Base-by-base conservation (phyloP, 2,329 filamentous ascomycete species). In the Leptographium wingfieldii region DNA sequence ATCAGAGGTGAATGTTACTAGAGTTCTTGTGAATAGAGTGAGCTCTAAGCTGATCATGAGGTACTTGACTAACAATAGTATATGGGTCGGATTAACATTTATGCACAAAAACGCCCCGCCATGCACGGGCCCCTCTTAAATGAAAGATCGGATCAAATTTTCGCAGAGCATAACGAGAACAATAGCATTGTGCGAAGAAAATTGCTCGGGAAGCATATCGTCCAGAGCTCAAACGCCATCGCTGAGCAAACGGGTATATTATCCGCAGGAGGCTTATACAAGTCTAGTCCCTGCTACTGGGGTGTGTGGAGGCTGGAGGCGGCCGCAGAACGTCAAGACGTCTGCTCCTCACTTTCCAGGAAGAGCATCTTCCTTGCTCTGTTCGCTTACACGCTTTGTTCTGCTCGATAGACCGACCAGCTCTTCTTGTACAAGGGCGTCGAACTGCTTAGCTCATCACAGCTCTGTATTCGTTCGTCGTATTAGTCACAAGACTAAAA, bases 401-500 rank as follows among this genome's bases (percentile, higher is more conserved):
- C 35, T 38, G 3, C 12, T 11, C n/a, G 33, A 38, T 12, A 55
- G 27, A 12, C n/a, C 49, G 9, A 3, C 16, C 14, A 5, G 49
- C 3, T 25, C 9, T 27, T 25, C 9, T 27, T 29, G 5, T 33
- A 19, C 16, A 29, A 52, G n/a, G 49, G 49, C 49, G 12, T 19
- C 11, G 3, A 57, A 4, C 11, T 11, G 5, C 51, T 57, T 51
- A 6, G 10, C 11, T 63, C 67, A 68, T 66, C 68, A 74, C 67
- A 83, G 83, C 78, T 68, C 76, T 35, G 31, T 84, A 5, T 56
- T 56, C 25, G 38, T 54, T 33, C 59, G 59, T 5, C 51, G 31
- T 29, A 33, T 52, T 79, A 69, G 78, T 51, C 62, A 60, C 79
- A 69, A 82, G 81, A 71, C 58, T 77, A 66, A 80, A 81, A 73